phyloP scores from a whole-genome alignment of 2,329 filamentous ascomycete species.

The Leptodontidium sp. region DNA sequence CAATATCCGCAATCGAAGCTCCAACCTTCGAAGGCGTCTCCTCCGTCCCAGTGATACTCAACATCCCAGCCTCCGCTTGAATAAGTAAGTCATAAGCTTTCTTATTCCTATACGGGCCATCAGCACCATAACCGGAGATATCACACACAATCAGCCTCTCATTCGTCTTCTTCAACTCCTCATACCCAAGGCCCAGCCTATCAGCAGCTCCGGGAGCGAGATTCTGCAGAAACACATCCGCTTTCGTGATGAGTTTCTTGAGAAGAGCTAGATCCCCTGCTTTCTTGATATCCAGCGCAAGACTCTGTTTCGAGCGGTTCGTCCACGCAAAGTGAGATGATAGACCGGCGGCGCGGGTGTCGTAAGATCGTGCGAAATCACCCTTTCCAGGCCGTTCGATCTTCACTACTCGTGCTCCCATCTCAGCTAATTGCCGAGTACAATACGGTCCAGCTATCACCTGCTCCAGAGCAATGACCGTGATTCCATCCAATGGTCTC shows the following conservation, averaged over 20 bases:
- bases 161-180: conserved; percentile 21
- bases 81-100: conserved; percentile 26
- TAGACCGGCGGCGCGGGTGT: conserved; percentile 20
- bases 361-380: conserved; percentile 21
- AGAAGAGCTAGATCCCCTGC: conserved; percentile 11
- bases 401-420: conserved; percentile 22
- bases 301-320: conserved; percentile 24
- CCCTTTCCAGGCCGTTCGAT: conserved; percentile 21
- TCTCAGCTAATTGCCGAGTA: conserved; percentile 20
- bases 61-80: conserved; percentile 21
- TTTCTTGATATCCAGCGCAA: conserved; percentile 21
- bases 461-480: conserved; percentile 25
- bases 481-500: conserved; percentile 21
- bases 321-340: conserved; percentile 24
- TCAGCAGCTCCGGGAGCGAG: conserved; percentile 14
- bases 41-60: conserved; percentile 18
- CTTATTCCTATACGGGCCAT: conserved; percentile 18
- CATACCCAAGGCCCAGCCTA: conserved; percentile 17
- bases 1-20: conserved; percentile 23
- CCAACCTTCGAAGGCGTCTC: conserved; percentile 17
- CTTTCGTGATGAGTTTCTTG: conserved; percentile 17
- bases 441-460: conserved; percentile 23
- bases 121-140: conserved; percentile 15
- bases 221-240: conserved; percentile 24
- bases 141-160: conserved; percentile 22